Percentiles rank a stretch among this genome's conserved stretches.
These are phyloP conservation scores for Penicillium silybi DNA, from an alignment of 495 filamentous ascomycete species.

Conservation along the genomic window DNA sequence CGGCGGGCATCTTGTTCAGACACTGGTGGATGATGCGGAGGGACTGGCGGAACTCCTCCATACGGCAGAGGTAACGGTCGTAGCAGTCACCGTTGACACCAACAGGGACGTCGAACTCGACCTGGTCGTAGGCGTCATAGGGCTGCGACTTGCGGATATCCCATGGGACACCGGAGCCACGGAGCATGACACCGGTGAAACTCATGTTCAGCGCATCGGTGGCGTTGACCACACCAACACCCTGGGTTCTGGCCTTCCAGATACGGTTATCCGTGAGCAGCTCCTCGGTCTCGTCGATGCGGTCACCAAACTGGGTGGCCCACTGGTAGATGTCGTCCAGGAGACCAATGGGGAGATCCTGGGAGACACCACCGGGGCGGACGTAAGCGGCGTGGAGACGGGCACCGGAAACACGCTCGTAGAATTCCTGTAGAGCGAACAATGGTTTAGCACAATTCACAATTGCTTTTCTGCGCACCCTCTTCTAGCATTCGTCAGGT, in stretches of 20 bases:
- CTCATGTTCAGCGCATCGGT: slow-evolving; percentile 91
- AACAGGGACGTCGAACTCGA: slow-evolving; percentile 97
- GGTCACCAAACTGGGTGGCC: slow-evolving; percentile 99
- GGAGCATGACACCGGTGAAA: slow-evolving; percentile 96
- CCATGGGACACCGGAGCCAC: slow-evolving; percentile 95
- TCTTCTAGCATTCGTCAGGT: not conserved
- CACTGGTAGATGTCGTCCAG: slow-evolving; percentile 99
- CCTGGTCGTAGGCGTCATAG: slow-evolving; percentile 95
- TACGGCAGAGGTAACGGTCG: slow-evolving; percentile 96
- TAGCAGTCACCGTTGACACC: slow-evolving; percentile 98
- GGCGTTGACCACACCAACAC: slow-evolving; percentile 86
- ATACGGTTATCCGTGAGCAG: slow-evolving; percentile 99
- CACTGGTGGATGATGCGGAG: slow-evolving; percentile 98
- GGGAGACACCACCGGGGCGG: slow-evolving; percentile 92
- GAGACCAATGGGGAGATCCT: slow-evolving; percentile 91
- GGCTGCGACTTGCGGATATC: slow-evolving; percentile 93
- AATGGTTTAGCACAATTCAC: not conserved
- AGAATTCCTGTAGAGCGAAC: slow-evolving; percentile 75
- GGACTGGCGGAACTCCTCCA: slow-evolving; percentile 99
- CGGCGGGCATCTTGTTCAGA: slow-evolving; percentile 96
- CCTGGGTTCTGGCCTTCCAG: slow-evolving; percentile 90
- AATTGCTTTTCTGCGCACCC: not conserved
- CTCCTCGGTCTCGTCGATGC: slow-evolving; percentile 98
- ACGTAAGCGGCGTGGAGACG: slow-evolving; percentile 98
- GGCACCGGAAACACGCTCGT: slow-evolving; percentile 97